phyloP scores from a whole-genome alignment of 2,329 filamentous ascomycete genomes.

The Aphanocladium album region DNA sequence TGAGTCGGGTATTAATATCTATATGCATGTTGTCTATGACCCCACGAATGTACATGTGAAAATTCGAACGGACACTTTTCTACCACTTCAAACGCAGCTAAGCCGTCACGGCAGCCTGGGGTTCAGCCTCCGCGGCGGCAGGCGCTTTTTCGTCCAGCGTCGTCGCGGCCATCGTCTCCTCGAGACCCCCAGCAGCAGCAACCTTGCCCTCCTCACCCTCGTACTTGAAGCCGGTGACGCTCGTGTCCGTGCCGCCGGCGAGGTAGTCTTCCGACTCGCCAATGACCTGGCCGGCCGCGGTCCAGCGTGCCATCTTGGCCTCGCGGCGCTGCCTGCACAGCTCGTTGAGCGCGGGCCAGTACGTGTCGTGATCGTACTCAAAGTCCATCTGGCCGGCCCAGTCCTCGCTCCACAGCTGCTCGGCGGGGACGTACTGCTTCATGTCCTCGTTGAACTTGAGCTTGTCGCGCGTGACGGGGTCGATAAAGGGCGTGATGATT shows the following conservation, averaged over 20 bases:
- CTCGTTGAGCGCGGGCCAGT: slow-evolving; percentile 82
- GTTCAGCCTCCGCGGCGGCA: slow-evolving; percentile 24
- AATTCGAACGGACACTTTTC: neutral
- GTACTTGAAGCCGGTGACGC: slow-evolving; percentile 30
- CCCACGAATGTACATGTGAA: neutral
- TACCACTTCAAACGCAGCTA: neutral
- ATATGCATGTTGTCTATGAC: neutral
- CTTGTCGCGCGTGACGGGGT: slow-evolving; percentile 88
- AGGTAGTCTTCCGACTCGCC: slow-evolving; percentile 87
- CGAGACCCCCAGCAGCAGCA: no score
- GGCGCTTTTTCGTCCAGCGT: slow-evolving; percentile 11
- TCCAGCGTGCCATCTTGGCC: slow-evolving; percentile 66
- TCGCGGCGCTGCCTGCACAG: slow-evolving; percentile 62
- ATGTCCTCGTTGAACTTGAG: slow-evolving; percentile 97
- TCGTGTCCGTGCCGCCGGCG: slow-evolving; percentile 50
- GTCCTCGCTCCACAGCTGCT: slow-evolving; percentile 76
- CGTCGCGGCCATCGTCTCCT: slow-evolving; percentile 12
- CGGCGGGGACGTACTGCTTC: slow-evolving; percentile 69
- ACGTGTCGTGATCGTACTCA: slow-evolving; percentile 80
- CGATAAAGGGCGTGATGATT: slow-evolving; percentile 91
- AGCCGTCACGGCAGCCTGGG: slow-evolving; percentile 17
- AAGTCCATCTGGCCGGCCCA: slow-evolving; percentile 77
- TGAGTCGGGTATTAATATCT: neutral
- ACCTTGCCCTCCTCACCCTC: neutral
- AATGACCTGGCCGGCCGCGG: slow-evolving; percentile 69